Percentiles rank a stretch among this genome's conserved stretches.
These are phyloP conservation scores for Quercus lobata DNA, from an alignment of 331 rosid genomes.

Conservation along the genomic window DNA sequence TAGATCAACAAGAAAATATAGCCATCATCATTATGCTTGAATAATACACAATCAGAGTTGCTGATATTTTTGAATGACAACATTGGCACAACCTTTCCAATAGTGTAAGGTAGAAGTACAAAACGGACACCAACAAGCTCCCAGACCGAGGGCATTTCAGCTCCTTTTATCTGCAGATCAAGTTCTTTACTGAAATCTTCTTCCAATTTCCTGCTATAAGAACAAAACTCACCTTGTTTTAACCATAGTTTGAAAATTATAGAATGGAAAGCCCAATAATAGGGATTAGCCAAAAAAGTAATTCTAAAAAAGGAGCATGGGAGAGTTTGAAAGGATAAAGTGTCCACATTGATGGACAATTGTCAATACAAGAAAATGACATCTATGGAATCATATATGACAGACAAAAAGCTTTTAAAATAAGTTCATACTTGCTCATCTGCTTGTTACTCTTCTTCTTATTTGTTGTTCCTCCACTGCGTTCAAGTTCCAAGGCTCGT, in stretches of 20 bases:
- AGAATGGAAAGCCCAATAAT: neutral
- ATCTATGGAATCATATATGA: conserved; percentile 5
- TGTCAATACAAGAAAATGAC: conserved; percentile 23
- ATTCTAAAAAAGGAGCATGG: neutral
- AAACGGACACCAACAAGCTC: conserved; percentile 71
- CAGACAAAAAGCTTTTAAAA: neutral
- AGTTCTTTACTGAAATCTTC: conserved; percentile 84
- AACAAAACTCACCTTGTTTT: neutral
- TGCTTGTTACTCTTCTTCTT: conserved; percentile 85
- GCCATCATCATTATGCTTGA: neutral
- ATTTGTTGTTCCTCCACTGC: conserved; percentile 76
- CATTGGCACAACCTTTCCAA: conserved; percentile 64
- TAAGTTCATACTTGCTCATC: conserved; percentile 57
- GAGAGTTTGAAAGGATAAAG: conserved; percentile 11
- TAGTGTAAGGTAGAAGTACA: conserved; percentile 78
- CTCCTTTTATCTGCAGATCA: conserved; percentile 82
- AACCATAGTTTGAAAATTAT: conserved; percentile 6
- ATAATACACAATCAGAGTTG: neutral
- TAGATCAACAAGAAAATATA: neutral
- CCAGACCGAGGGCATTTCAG: conserved; percentile 79
- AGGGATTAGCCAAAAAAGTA: conserved; percentile 5
- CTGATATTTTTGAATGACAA: neutral
- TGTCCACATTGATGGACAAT: conserved; percentile 3
- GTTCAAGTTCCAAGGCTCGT: conserved; percentile 84
- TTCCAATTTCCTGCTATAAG: conserved; percentile 53